A percentile compares a stretch with the other conserved stretches of the same genome.
Evolutionary conservation across 2,329 filamentous ascomycete species (phyloP).

Genomic region (Lasiodiplodia hormozganensis): DNA sequence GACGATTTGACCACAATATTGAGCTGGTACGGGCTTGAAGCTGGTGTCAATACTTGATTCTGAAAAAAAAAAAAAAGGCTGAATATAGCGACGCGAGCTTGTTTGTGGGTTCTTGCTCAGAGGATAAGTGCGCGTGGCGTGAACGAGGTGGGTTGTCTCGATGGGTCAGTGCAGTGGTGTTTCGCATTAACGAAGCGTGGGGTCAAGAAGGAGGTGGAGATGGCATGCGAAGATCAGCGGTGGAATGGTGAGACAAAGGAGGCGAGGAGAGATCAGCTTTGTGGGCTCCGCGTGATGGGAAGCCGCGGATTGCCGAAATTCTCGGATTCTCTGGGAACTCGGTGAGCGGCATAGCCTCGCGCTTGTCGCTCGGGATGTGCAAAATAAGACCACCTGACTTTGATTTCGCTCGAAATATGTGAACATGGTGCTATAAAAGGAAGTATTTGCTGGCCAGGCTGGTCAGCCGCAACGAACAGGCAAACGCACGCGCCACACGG

Average conservation of each 20-base stretch:
- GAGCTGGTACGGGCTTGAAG: no score
- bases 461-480: background rate
- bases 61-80: no score
- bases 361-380: background rate
- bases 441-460: background rate
- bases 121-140: background rate
- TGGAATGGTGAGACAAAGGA: slow-evolving; percentile 12
- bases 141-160: background rate
- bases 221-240: background rate
- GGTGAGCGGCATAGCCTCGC: background rate
- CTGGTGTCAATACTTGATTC: background rate
- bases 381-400: background rate
- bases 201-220: background rate
- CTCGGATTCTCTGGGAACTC: background rate
- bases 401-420: background rate
- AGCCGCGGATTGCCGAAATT: background rate
- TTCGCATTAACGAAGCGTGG: background rate
- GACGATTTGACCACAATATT: no score
- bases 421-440: background rate
- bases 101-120: background rate
- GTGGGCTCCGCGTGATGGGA: background rate
- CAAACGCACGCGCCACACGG: slow-evolving; percentile 5
- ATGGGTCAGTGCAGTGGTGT: no score
- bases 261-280: background rate
- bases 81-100: background rate